phyloP scores from a whole-genome alignment of 176 grass and related monocot genomes.

The Dendrocalamus sinicus region DNA sequence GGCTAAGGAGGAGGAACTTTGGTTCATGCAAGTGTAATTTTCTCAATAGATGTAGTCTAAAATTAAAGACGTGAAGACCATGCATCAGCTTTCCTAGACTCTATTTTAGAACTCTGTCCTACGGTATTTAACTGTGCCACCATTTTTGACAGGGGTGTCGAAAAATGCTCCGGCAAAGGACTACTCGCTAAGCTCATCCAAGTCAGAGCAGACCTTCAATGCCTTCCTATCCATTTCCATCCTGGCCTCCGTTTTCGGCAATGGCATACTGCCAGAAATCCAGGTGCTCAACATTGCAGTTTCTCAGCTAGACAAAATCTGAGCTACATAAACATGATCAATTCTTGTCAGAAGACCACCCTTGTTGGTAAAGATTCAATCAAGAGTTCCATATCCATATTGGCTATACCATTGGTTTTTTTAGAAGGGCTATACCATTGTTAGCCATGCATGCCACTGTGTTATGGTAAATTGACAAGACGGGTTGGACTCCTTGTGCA shows the following conservation, averaged over 20 bases:
- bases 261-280: constrained; percentile 96
- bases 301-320: background rate
- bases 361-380: background rate
- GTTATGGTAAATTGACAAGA: background rate
- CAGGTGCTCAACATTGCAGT: constrained; percentile 53
- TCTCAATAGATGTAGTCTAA: background rate
- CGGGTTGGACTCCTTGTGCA: background rate
- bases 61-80: too few relatives aligned
- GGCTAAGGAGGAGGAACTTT: background rate
- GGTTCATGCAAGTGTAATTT: background rate
- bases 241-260: constrained; percentile 87
- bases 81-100: background rate
- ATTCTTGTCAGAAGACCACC: background rate
- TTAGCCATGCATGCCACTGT: background rate
- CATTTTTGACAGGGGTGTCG: constrained; percentile 58
- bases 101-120: background rate
- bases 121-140: background rate
- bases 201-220: constrained; percentile 61
- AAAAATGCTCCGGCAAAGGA: constrained; percentile 65
- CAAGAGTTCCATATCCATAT: background rate
- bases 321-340: background rate
- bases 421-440: too few relatives aligned
- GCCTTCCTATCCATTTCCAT: constrained; percentile 91
- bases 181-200: constrained; percentile 78
- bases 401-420: background rate